Base-by-base conservation (phyloP, 2,329 filamentous ascomycete species). In the Claviceps spartinae region DNA sequence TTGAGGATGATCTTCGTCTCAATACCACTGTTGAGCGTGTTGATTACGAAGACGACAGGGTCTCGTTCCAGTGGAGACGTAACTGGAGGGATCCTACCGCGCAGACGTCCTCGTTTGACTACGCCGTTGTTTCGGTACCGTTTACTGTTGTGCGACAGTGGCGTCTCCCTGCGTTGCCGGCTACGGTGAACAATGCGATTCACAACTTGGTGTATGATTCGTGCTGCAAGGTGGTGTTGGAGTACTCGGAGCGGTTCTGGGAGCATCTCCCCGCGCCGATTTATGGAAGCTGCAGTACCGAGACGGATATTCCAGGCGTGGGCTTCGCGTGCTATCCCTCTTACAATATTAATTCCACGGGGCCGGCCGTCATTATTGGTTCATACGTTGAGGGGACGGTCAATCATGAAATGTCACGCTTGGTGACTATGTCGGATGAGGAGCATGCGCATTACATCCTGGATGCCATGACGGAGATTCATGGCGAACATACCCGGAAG, bases 381-480 rank as follows among this genome's bases (percentile, higher is more conserved):
- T 77, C 73, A 20, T 86, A 86, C 66, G 60, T 69, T 36, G 72
- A 69, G 1, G 75, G 71, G 18, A 47, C 18, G n/a, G 69, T 70
- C 14, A 62, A 66, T 60, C 68, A 63, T 16, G 58, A 59, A 22
- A 60, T 61, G 36, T 70, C 76, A 58, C 66, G 1, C 68, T 74
- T 6, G 66, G 77, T 46, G 36, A 54, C 49, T 47, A 54, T 54
- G 53, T 69, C 72, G 11, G 78, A 82, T 52, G 70, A 70, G 13
- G 76, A 85, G 57, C 82, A 86, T 59, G 77, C 85, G 2, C 74
- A 76, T 13, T 73, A 79, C 51, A 74, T 82, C 1, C 72, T 84
- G 54, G 75, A 83, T 44, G 77, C 81, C 22, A 85, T 86, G 78
- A 69, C 78, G 14, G 77, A 84, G 62, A 75, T 84, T n/a, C 82